These are phyloP conservation scores for Curvularia verruculosa DNA, from an alignment of 2,329 filamentous ascomycete genomes.

Conservation along the genomic window DNA sequence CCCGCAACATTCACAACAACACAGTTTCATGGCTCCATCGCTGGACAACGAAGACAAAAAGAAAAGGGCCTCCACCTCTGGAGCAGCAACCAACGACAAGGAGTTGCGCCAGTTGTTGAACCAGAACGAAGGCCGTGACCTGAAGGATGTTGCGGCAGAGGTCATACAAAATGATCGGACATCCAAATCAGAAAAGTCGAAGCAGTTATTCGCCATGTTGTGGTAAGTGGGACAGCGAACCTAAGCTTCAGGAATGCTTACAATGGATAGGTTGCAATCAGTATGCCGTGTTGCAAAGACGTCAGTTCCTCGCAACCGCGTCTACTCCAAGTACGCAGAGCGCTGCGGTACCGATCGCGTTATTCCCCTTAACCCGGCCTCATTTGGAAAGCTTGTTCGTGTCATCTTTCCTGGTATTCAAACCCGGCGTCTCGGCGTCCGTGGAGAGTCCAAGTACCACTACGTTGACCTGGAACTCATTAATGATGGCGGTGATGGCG, in stretches of 20 bases:
- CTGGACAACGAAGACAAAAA: constrained; percentile 54
- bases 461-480: constrained; percentile 67
- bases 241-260: constrained; percentile 30
- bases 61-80: constrained; percentile 65
- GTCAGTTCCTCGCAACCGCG: constrained; percentile 88
- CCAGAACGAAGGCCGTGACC: constrained; percentile 69
- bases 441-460: constrained; percentile 98
- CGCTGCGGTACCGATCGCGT: constrained; percentile 92
- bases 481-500: constrained; percentile 50
- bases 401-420: constrained; percentile 96
- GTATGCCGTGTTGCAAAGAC: constrained; percentile 75
- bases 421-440: constrained; percentile 86
- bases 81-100: constrained; percentile 79
- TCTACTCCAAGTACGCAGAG: constrained; percentile 94
- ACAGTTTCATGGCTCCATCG: constrained; percentile 35
- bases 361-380: constrained; percentile 93
- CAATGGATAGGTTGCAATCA: constrained; percentile 67
- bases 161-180: constrained; percentile 80
- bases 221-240: constrained; percentile 63
- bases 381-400: constrained; percentile 94
- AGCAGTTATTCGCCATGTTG: constrained; percentile 87
- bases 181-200: constrained; percentile 80
- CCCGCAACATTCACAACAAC: constrained; percentile 33
- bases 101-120: constrained; percentile 78
- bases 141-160: constrained; percentile 76